A percentile compares a stretch with the other conserved stretches of the same genome.
Evolutionary conservation across 2,329 filamentous ascomycete species (phyloP).

Genomic region (Ophiocordyceps australis): DNA sequence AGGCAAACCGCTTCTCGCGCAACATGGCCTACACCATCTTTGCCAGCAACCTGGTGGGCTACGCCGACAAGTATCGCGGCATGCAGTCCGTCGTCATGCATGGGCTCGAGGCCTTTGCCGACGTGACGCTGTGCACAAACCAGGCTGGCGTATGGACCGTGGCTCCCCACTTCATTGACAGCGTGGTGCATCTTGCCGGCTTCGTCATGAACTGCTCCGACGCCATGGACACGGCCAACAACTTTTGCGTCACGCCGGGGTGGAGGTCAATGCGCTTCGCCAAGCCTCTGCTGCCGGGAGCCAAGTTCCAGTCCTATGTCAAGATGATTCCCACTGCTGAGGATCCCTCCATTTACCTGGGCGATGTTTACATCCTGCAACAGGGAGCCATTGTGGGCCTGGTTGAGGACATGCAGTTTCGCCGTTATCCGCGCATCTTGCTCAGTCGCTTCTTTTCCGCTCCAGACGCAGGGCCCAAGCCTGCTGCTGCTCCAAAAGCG

Average conservation of each 20-base stretch:
- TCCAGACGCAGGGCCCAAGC: slow-evolving; percentile 11
- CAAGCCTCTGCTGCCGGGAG: slow-evolving; percentile 23
- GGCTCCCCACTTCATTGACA: slow-evolving; percentile 37
- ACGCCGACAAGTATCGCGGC: slow-evolving; percentile 30
- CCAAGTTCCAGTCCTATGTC: slow-evolving; percentile 37
- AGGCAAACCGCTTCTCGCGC: slow-evolving; percentile 3
- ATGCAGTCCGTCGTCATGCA: slow-evolving; percentile 38
- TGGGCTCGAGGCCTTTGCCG: slow-evolving; percentile 4
- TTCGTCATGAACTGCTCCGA: slow-evolving; percentile 40
- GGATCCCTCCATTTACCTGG: slow-evolving; percentile 19
- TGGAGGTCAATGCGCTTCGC: slow-evolving; percentile 34
- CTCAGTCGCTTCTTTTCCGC: slow-evolving; percentile 46
- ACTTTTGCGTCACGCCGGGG: slow-evolving; percentile 37
- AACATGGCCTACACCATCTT: slow-evolving; percentile 43
- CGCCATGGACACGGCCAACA: slow-evolving; percentile 30
- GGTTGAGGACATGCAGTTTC: slow-evolving; percentile 43
- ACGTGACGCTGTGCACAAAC: slow-evolving; percentile 24
- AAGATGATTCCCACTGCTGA: slow-evolving; percentile 34
- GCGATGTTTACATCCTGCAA: slow-evolving; percentile 37
- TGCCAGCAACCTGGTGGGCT: slow-evolving; percentile 30
- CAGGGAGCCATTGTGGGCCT: slow-evolving; percentile 28
- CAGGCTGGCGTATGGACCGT: slow-evolving; percentile 24
- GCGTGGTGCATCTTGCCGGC: slow-evolving; percentile 35
- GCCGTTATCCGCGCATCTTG: slow-evolving; percentile 45
- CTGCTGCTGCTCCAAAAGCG: not conserved